phyloP scores from a whole-genome alignment of 257 asterid species.

The Rubia yunnanensis region DNA sequence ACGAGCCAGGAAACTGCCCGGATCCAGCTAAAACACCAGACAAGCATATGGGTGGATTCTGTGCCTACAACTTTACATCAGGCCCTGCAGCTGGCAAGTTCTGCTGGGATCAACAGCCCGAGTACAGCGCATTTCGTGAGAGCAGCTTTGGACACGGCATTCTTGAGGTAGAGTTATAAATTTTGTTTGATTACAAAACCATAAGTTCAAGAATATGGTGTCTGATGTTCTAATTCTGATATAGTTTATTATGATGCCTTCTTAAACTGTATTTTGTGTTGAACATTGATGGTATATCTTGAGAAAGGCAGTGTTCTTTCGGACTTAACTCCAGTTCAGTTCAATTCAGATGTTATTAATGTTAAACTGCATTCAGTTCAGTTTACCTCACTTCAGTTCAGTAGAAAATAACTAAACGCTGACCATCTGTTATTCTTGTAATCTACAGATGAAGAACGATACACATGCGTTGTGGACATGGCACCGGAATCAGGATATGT shows the following conservation, averaged over 20 bases:
- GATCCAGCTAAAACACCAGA: conserved; percentile 68
- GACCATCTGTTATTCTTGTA: neutral
- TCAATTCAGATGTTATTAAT: neutral
- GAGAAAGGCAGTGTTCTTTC: too few relatives aligned
- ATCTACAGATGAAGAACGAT: conserved; percentile 63
- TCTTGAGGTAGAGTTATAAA: conserved; percentile 44
- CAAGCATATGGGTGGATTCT: conserved; percentile 68
- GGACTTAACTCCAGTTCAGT: too few relatives aligned
- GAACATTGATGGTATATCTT: neutral
- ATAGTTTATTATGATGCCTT: too few relatives aligned
- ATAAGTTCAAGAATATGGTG: too few relatives aligned
- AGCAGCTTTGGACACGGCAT: conserved; percentile 93
- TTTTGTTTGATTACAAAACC: too few relatives aligned
- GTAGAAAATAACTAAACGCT: neutral
- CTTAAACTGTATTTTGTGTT: too few relatives aligned
- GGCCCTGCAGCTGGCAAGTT: conserved; percentile 89
- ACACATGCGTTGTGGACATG: conserved; percentile 95
- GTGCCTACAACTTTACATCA: conserved; percentile 69
- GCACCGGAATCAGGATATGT: conserved; percentile 91
- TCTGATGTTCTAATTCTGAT: too few relatives aligned
- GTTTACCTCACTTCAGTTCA: neutral
- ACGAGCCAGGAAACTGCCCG: conserved; percentile 72
- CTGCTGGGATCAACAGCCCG: conserved; percentile 93
- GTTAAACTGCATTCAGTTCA: neutral
- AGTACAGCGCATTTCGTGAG: conserved; percentile 80